Evolutionary conservation across 352 stramenopile species (phyloP), one percentile per base, ranked within the genome.

Genomic region (Salisapilia sapeloensis): DNA sequence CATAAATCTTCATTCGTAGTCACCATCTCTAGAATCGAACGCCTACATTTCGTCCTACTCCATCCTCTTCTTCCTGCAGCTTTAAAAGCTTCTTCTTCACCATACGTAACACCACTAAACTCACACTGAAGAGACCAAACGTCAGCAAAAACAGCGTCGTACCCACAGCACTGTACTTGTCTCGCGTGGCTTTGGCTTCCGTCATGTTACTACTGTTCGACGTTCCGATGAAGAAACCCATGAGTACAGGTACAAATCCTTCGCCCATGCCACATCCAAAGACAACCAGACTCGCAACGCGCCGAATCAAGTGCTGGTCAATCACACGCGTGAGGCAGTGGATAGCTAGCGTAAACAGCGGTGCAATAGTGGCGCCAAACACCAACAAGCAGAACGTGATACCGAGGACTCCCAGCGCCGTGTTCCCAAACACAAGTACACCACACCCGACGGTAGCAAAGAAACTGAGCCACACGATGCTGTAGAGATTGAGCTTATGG

Each of bases 161-260:
- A 40, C 64, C 78, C 32, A 87, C 65, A 9, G 67, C 65, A 24
- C 71, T 56, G 5, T 62, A 57, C 50, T 67, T 67, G 33, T 83
- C 57, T 60, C 38, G 80, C 62, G 15, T 67, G 67, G 26, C 67
- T 84, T 47, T 84, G 67, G 21, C 67, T n/a, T n/a, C n/a, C n/a
- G n/a, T n/a, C n/a, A n/a, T n/a, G n/a, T n/a, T n/a, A n/a, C n/a
- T n/a, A n/a, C n/a, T n/a, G n/a, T n/a, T n/a, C n/a, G n/a, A n/a
- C n/a, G n/a, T 61, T 41, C 64, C 72, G 67, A 87, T 87, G 46
- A 87, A 87, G 46, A 87, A 87, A 8, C 71, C 71, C 67, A 84
- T 87, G 34, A 82, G 63, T 34, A 87, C 67, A 2, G 71, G 71
- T 34, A 87, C 67, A 33, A 87, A 87, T 10, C 81, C 50, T 34